phyloP scores from a whole-genome alignment of 208 protist species.

The Crithidia acanthocephali region DNA sequence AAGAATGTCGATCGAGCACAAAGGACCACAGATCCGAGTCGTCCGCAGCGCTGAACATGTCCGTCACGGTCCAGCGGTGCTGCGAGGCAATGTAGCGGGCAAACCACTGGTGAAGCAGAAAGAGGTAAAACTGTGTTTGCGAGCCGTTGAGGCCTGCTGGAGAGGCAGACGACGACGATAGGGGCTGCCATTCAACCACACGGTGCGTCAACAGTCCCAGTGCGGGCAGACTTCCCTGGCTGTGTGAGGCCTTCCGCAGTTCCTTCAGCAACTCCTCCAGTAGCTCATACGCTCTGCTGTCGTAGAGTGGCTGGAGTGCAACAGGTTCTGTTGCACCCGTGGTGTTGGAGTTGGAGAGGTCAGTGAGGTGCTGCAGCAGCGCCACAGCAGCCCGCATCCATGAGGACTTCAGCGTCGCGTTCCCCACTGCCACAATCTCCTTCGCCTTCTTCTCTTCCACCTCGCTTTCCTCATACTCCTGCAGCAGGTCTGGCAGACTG shows the following conservation, averaged over 20 bases:
- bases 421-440: constrained; percentile 34
- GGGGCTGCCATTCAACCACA: constrained; percentile 4
- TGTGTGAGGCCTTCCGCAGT: constrained; percentile 8
- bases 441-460: constrained; percentile 61
- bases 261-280: constrained; percentile 20
- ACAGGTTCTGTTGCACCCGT: too few relatives aligned
- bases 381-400: constrained; percentile 28
- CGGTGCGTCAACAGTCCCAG: constrained; percentile 22
- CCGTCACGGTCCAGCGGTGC: constrained; percentile 44
- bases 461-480: constrained; percentile 69
- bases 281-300: constrained; percentile 22
- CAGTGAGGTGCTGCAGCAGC: constrained; percentile 7
- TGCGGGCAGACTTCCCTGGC: constrained; percentile 17
- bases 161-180: constrained; percentile 30
- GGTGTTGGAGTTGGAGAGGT: not conserved
- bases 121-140: constrained; percentile 58
- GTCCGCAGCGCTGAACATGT: constrained; percentile 35
- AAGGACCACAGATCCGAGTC: constrained; percentile 74
- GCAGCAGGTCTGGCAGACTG: constrained; percentile 36
- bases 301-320: not conserved
- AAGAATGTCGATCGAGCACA: constrained; percentile 67
- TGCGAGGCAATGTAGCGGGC: constrained; percentile 44
- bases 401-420: constrained; percentile 19
- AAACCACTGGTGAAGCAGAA: constrained; percentile 70
- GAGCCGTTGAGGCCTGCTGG: constrained; percentile 40